A percentile compares a stretch with the other conserved stretches of the same genome.
These are phyloP conservation scores for Populus euphratica DNA, from an alignment of 345 rosid genomes.

Conservation along the genomic window DNA sequence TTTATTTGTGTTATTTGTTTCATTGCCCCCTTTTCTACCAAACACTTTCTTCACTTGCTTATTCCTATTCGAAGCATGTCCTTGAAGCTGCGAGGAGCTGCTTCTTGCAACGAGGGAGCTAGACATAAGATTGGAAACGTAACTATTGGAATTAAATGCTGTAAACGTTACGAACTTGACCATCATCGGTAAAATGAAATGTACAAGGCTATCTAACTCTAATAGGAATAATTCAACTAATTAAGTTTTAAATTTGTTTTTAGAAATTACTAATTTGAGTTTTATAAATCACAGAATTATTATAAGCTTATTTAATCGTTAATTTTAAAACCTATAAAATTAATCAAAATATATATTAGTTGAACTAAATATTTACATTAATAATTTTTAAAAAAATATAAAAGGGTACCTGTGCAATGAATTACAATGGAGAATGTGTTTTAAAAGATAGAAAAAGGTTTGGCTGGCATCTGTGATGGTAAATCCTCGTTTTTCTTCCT, in stretches of 20 bases:
- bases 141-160: background rate
- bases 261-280: no score
- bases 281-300: fast-evolving
- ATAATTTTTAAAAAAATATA: background rate
- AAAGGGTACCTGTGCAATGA: background rate
- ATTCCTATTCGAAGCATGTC: background rate
- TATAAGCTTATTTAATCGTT: no score
- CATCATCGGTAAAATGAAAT: background rate
- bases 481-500: background rate
- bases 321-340: fast-evolving
- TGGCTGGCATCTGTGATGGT: background rate
- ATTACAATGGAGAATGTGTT: background rate
- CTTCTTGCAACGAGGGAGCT: background rate
- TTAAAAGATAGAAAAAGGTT: background rate
- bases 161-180: background rate
- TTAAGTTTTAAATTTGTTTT: no score
- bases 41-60: background rate
- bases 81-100: background rate
- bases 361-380: fast-evolving
- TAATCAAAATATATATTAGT: fast-evolving
- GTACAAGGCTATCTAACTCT: background rate
- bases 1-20: no score
- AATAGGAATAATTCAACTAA: no score
- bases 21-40: no score
- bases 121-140: background rate